A percentile compares a stretch with the other conserved stretches of the same genome.
Evolutionary conservation across 2,329 filamentous ascomycete species (phyloP).

Genomic region (Emergomyces pasteurianus): DNA sequence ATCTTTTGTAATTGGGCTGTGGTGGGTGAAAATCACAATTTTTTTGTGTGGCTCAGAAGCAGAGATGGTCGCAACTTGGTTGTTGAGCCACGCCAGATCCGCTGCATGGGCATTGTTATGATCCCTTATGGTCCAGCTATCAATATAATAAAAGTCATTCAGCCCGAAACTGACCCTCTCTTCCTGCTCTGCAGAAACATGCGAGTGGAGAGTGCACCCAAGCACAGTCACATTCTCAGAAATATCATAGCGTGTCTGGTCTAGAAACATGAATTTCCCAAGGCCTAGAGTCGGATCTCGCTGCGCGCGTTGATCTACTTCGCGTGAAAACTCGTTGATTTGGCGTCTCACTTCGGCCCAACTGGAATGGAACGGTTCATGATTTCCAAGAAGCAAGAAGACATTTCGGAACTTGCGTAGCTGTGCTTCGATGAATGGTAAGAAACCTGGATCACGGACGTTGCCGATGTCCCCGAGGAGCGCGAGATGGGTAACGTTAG

Average conservation of each 20-base stretch:
- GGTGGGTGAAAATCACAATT: conserved; percentile 30
- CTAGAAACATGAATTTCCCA: conserved; percentile 31
- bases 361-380: conserved; percentile 39
- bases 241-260: conserved; percentile 29
- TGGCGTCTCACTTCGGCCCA: conserved; percentile 16
- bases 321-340: conserved; percentile 16
- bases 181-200: conserved; percentile 27
- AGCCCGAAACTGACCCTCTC: conserved; percentile 32
- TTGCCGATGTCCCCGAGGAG: conserved; percentile 48
- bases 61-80: conserved; percentile 22
- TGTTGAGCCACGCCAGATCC: conserved; percentile 30
- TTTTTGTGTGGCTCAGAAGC: conserved; percentile 20
- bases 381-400: conserved; percentile 45
- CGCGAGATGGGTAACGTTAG: conserved; percentile 41
- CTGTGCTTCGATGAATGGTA: conserved; percentile 38
- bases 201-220: conserved; percentile 41
- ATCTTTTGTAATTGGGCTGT: conserved; percentile 22
- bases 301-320: conserved; percentile 10
- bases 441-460: conserved; percentile 32
- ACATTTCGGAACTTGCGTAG: conserved; percentile 39
- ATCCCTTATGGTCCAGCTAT: conserved; percentile 22
- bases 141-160: conserved; percentile 43
- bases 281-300: conserved; percentile 4
- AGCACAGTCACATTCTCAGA: conserved; percentile 28
- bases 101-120: conserved; percentile 21